These are phyloP conservation scores for Naegleria gruberi DNA, from an alignment of 208 protist species.

Conservation along the genomic window DNA sequence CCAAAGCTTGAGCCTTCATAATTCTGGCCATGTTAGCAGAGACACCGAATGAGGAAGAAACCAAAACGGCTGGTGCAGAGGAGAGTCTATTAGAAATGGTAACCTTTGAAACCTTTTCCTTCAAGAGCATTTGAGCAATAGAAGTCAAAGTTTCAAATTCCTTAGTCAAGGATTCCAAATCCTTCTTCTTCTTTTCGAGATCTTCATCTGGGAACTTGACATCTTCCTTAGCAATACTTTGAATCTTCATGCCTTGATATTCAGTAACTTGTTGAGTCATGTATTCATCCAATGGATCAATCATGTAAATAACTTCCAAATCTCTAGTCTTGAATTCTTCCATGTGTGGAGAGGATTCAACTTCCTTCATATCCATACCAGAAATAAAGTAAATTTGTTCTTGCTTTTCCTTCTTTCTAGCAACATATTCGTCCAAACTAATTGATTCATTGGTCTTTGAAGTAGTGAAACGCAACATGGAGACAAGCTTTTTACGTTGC, in stretches of 20 bases:
- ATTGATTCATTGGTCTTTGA: slow-evolving; percentile 58
- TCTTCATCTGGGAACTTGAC: slow-evolving; percentile 76
- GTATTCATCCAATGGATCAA: slow-evolving; percentile 97
- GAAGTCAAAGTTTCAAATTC: slow-evolving; percentile 68
- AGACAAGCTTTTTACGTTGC: slow-evolving; percentile 86
- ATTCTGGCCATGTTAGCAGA: slow-evolving; percentile 94
- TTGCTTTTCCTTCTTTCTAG: slow-evolving; percentile 84
- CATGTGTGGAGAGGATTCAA: slow-evolving; percentile 67
- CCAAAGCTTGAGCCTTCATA: slow-evolving; percentile 85
- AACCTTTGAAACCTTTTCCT: slow-evolving; percentile 68
- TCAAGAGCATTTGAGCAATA: slow-evolving; percentile 50
- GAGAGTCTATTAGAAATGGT: slow-evolving; percentile 78
- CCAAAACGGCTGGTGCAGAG: slow-evolving; percentile 83
- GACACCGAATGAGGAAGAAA: slow-evolving; percentile 78
- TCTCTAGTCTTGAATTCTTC: slow-evolving; percentile 64
- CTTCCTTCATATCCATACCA: slow-evolving; percentile 60
- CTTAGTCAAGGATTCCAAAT: slow-evolving; percentile 68
- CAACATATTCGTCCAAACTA: slow-evolving; percentile 76
- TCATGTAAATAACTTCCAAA: slow-evolving; percentile 85
- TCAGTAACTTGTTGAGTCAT: slow-evolving; percentile 76
- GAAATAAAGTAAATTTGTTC: slow-evolving; percentile 84
- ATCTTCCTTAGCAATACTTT: slow-evolving; percentile 90
- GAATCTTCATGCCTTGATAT: slow-evolving; percentile 86
- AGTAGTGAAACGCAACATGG: slow-evolving; percentile 90
- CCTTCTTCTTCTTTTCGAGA: slow-evolving; percentile 76